phyloP scores from a whole-genome alignment of 2,329 filamentous ascomycete species.

The Rosellinia necatrix region DNA sequence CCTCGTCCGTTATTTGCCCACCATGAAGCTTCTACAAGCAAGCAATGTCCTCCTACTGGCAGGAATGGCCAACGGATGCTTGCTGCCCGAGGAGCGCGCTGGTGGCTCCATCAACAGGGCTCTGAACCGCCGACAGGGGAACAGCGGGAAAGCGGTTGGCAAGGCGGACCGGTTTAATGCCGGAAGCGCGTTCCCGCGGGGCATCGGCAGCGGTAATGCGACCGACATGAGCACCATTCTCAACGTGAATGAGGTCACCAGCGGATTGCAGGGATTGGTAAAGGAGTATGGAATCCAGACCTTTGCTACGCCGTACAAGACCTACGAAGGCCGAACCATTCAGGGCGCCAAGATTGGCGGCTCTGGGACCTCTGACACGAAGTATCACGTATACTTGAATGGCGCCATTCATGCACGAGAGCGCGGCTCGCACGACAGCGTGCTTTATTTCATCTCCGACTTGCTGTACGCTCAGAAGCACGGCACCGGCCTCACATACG shows the following conservation, averaged over 20 bases:
- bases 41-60: conserved; percentile 21
- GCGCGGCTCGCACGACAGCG: conserved; percentile 59
- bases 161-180: conserved; percentile 45
- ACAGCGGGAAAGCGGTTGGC: conserved; percentile 33
- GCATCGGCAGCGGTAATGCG: conserved; percentile 46
- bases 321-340: conserved; percentile 47
- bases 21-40: conserved; percentile 23
- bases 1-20: not conserved
- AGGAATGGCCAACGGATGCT: conserved; percentile 24
- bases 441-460: conserved; percentile 63
- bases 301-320: conserved; percentile 48
- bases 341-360: conserved; percentile 50
- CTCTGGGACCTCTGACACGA: conserved; percentile 45
- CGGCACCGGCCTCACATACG: conserved; percentile 56
- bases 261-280: conserved; percentile 47
- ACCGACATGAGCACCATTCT: conserved; percentile 45
- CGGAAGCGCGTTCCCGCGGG: conserved; percentile 47
- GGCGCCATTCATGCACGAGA: conserved; percentile 62
- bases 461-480: conserved; percentile 57
- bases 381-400: conserved; percentile 56
- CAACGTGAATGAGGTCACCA: conserved; percentile 48
- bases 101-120: conserved; percentile 19
- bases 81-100: conserved; percentile 31
- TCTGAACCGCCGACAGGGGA: conserved; percentile 18
- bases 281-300: conserved; percentile 46